Base-by-base conservation (phyloP, 1,139 yeast genomes). In the Kodamaea fungicola region DNA sequence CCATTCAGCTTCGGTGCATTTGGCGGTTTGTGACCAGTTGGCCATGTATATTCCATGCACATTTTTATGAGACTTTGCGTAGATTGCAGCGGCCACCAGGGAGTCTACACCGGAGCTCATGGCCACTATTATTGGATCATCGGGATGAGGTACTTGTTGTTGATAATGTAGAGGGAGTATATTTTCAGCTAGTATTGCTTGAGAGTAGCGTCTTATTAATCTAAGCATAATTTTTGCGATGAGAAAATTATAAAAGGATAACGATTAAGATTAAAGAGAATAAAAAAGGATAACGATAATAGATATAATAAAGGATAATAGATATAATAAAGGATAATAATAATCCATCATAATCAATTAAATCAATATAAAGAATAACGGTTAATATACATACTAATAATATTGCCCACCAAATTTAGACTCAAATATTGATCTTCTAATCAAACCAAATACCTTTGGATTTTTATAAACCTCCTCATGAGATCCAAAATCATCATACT, bases 71-170 rank as follows among this genome's bases (percentile, higher is more conserved):
- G 64, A 56, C 26, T 64, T 55, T 1, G 83, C 72, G 53, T 79
- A 78, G 40, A 89, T 49, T 0, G 92, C 80, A 0, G 97, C 97
- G 2, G 86, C 79, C 1, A 92, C 89, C 1, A 96, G 83, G 0
- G 97, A 89, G 58, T 92, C 98, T 0, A 92, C 97, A 0, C 99
- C 99, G 0, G 96, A 85, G 1, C 96, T 88, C 97, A 92, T 88
- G 16, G 97, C 96, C 2, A 92, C 77, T 26, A 85, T 67, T 16
- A 92, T 74, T 36, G 71, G 76, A 51, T 86, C 95, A 27, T 72
- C 57, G 4, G 49, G 48, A 1, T 45, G 42, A 0, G 94, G 92
- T 22, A 52, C 49, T 4, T 59, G 61, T 45, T 77, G 84, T 31
- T 19, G 22, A 30, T 42, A 45, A 8, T 29, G 28, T 6, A 24